These are phyloP conservation scores for Aspergillus tubingensis DNA, from an alignment of 2,329 filamentous ascomycete genomes.

Conservation along the genomic window DNA sequence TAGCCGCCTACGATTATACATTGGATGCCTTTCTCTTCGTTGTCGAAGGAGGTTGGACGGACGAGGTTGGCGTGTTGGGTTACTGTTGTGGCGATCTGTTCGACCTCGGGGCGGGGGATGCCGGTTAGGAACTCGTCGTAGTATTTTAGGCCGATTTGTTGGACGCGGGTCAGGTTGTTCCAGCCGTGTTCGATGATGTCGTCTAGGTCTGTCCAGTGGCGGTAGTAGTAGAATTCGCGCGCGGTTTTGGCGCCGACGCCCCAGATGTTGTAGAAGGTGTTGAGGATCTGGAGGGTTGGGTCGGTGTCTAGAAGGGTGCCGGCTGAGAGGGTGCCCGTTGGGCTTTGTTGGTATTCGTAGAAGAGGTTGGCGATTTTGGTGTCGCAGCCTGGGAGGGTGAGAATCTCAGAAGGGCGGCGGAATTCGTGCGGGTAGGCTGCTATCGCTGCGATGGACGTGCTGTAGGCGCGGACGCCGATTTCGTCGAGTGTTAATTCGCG, in stretches of 20 bases:
- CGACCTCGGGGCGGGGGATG: conserved; percentile 73
- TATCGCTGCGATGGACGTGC: conserved; percentile 78
- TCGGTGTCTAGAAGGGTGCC: conserved; percentile 66
- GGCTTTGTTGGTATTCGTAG: conserved; percentile 67
- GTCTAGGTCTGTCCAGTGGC: conserved; percentile 79
- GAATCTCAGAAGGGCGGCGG: conserved; percentile 46
- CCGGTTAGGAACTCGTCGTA: conserved; percentile 78
- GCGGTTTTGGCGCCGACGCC: conserved; percentile 85
- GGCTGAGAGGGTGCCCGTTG: conserved; percentile 61
- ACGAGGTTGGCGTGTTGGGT: conserved; percentile 67
- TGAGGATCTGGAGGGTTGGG: conserved; percentile 63
- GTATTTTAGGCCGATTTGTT: conserved; percentile 92
- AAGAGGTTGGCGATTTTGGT: conserved; percentile 76
- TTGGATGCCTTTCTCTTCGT: conserved; percentile 49
- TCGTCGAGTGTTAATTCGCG: conserved; percentile 72
- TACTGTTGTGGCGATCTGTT: conserved; percentile 66
- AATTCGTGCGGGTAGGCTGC: conserved; percentile 73
- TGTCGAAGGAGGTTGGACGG: conserved; percentile 39
- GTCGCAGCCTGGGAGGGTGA: conserved; percentile 74
- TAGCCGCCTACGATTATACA: conserved; percentile 76
- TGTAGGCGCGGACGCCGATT: conserved; percentile 82
- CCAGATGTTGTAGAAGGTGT: conserved; percentile 81
- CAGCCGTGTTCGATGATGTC: conserved; percentile 84
- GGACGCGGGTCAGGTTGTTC: conserved; percentile 71
- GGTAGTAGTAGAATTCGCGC: conserved; percentile 73